Base-by-base conservation (phyloP, 306 rosid genomes). In the Luffa aegyptiaca region DNA sequence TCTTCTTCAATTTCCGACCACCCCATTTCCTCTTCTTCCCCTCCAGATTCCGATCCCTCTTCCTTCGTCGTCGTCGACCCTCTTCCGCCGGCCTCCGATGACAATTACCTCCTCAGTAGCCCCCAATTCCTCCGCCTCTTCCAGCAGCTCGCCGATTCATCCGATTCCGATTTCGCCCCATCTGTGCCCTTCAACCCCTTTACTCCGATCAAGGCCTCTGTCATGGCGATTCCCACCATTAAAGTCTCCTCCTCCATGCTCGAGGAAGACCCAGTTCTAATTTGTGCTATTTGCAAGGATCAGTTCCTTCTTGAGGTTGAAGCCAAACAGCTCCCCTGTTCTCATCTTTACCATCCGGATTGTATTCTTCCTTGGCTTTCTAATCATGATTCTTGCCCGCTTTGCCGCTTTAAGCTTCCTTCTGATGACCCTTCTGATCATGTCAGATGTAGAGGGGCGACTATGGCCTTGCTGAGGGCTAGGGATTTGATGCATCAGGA, bases 351-450 rank as follows among this genome's bases (percentile, higher is more conserved):
- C 78, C 98, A 93, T 79, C 80, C 89, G 2, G 90, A 90, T 55
- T 93, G 97, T 84, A 93, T 93, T 81, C 88, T 90, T 20, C 98
- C 97, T 1, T 93, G 98, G 98, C 91, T 93, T 11, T 84, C 80
- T 0, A 82, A 84, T 33, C 93, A 86, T 36, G 82, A 85, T 49
- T 89, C 98, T 0, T 93, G 98, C 82, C 98, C 98, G 0, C 84
- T 93, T n/a, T 93, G 98, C 66, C 87, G 98, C 4, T 87, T 86
- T 75, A 85, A 87, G 65, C 79, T 90, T 1, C 85, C 86, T 6
- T 48, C 83, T 1, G 83, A 74, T 8, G 88, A 82, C 13, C 81
- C 58, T 66, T 82, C 49, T 18, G 57, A 64, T 57, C 35, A 13
- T 65, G 48, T 52, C 4, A 52, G 62, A 14, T 35, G 61, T 9